phyloP scores from a whole-genome alignment of 2,329 filamentous ascomycete species.

The Pyrenochaeta sp. region DNA sequence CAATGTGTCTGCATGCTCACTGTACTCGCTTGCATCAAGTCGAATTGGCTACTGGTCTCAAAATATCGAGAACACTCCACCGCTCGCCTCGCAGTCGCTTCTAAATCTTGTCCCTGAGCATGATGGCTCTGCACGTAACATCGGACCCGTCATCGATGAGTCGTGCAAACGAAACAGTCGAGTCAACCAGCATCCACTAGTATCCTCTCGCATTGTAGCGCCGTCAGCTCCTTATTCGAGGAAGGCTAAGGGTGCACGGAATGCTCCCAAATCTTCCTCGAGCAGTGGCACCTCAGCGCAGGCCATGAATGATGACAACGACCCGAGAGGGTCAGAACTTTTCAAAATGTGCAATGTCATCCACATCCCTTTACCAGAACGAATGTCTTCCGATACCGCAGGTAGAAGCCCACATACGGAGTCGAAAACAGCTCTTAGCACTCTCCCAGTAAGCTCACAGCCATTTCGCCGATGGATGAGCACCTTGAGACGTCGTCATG shows the following conservation, averaged over 20 bases:
- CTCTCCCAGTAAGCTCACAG: slow-evolving; percentile 17
- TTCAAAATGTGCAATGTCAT: slow-evolving; percentile 45
- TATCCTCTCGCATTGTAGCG: slow-evolving; percentile 16
- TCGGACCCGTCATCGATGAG: slow-evolving; percentile 14
- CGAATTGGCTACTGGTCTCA: slow-evolving; percentile 31
- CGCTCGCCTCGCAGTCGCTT: slow-evolving; percentile 43
- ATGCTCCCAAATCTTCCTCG: slow-evolving; percentile 5
- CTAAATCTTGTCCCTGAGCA: slow-evolving; percentile 41
- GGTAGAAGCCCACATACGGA: slow-evolving; percentile 13
- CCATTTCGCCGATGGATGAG: slow-evolving; percentile 80
- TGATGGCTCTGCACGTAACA: slow-evolving; percentile 4
- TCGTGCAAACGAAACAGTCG: slow-evolving; percentile 34
- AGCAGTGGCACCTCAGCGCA: slow-evolving; percentile 20
- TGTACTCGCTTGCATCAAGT: slow-evolving; percentile 41
- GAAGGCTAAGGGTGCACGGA: slow-evolving; percentile 7
- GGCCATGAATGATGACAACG: slow-evolving; percentile 20
- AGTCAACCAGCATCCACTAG: slow-evolving; percentile 24
- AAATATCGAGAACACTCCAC: slow-evolving; percentile 45
- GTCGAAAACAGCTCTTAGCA: not conserved
- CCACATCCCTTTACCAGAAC: slow-evolving; percentile 37
- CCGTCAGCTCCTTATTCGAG: slow-evolving; percentile 22
- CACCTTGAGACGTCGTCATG: slow-evolving; percentile 68
- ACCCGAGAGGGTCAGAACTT: slow-evolving; percentile 28
- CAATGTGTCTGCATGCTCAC: slow-evolving; percentile 47
- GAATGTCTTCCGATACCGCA: slow-evolving; percentile 29